A percentile compares a stretch with the other conserved stretches of the same genome.
phyloP scores from a whole-genome alignment of 768 basidiomycete genomes.

The Lentinula lateritia region DNA sequence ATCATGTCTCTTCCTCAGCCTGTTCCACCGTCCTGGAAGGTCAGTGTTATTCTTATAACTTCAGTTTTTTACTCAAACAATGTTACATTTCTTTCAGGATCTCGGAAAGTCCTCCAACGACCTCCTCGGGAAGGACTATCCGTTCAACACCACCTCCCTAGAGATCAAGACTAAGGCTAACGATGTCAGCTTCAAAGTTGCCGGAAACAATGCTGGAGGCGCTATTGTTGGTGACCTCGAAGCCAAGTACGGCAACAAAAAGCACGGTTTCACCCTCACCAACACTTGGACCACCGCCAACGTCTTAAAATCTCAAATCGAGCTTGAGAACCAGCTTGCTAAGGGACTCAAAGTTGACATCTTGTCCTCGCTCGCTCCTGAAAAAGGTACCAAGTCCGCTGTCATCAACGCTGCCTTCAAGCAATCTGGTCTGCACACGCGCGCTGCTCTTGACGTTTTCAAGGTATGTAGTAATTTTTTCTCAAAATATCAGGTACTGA shows the following conservation, averaged over 20 bases:
- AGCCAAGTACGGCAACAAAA: constrained; percentile 88
- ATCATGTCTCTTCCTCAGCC: constrained; percentile 91
- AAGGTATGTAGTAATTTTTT: constrained; percentile 50
- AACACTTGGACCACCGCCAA: constrained; percentile 95
- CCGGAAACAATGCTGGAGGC: constrained; percentile 60
- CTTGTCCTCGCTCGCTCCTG: constrained; percentile 75
- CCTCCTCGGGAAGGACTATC: constrained; percentile 90
- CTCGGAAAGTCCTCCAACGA: constrained; percentile 97
- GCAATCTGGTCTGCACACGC: constrained; percentile 92
- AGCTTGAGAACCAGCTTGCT: constrained; percentile 96
- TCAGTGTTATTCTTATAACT: constrained; percentile 21
- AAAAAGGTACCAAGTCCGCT: constrained; percentile 82
- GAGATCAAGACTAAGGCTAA: constrained; percentile 90
- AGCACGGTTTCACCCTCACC: constrained; percentile 91
- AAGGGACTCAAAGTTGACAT: constrained; percentile 97
- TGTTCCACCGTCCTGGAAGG: constrained; percentile 97
- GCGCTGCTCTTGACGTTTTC: constrained; percentile 88
- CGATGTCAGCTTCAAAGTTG: constrained; percentile 90
- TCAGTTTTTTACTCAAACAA: constrained; percentile 4
- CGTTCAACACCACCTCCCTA: constrained; percentile 62
- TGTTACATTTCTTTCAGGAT: constrained; percentile 46
- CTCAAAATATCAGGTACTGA: background rate
- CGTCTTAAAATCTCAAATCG: constrained; percentile 83
- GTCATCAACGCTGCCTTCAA: constrained; percentile 85
- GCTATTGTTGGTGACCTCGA: constrained; percentile 88